Percentiles rank a stretch among this genome's conserved stretches.
Evolutionary conservation across 129 eudicot genomes (phyloP).

Genomic region (Flaveria brownii): DNA sequence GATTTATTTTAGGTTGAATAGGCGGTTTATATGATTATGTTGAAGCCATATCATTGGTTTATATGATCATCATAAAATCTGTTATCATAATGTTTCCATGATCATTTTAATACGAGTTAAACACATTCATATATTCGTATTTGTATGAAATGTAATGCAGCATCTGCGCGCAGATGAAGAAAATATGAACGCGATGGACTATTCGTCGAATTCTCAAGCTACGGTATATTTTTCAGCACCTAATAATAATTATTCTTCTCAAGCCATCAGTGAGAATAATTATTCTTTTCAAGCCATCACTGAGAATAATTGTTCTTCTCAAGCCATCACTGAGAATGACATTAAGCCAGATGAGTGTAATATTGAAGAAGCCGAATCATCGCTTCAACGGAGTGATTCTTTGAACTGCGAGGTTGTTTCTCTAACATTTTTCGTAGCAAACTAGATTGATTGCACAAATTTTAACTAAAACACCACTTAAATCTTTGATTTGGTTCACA

Average conservation of each 20-base stretch:
- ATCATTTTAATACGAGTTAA: slow-evolving; percentile 23
- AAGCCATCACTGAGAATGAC: slow-evolving; percentile 44
- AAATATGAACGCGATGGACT: slow-evolving; percentile 40
- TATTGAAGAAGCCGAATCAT: slow-evolving; percentile 89
- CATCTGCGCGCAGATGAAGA: slow-evolving; percentile 17
- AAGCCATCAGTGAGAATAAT: slow-evolving; percentile 30
- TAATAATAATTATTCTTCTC: slow-evolving; percentile 40
- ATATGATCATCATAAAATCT: neutral
- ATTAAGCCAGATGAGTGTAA: slow-evolving; percentile 54
- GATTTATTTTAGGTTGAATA: slow-evolving; percentile 14
- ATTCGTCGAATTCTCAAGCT: slow-evolving; percentile 51
- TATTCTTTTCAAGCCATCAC: slow-evolving; percentile 28
- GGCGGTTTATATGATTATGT: neutral
- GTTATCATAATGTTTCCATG: neutral
- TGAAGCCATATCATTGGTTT: neutral
- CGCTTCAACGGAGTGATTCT: slow-evolving; percentile 70
- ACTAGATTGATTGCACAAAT: no score
- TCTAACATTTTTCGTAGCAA: slow-evolving; percentile 4
- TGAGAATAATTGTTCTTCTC: slow-evolving; percentile 29
- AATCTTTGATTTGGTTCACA: no score
- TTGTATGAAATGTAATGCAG: slow-evolving; percentile 34
- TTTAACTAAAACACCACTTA: no score
- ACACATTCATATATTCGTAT: slow-evolving; percentile 33
- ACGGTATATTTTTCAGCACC: slow-evolving; percentile 50
- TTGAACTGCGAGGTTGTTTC: slow-evolving; percentile 74